phyloP scores from a whole-genome alignment of 768 basidiomycete genomes.

The Mycena belliarum region DNA sequence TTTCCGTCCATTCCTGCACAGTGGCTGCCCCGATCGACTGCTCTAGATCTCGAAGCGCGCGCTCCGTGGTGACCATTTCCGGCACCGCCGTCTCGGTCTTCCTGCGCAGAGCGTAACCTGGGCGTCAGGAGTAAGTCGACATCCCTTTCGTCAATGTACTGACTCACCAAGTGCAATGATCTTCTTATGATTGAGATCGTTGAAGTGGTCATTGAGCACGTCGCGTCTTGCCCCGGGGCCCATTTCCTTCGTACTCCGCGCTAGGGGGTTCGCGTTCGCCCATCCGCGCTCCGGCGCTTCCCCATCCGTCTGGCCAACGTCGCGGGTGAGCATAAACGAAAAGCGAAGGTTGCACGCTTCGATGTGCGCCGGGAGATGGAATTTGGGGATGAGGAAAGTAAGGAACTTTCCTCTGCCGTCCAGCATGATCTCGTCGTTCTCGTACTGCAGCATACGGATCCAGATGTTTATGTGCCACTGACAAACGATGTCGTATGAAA shows the following conservation, averaged over 20 bases:
- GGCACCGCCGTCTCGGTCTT: neutral
- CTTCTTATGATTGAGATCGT: neutral
- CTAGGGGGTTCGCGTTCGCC: slow-evolving; percentile 28
- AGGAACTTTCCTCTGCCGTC: slow-evolving; percentile 4
- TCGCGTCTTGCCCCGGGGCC: slow-evolving; percentile 30
- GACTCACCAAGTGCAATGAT: neutral
- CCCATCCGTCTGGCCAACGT: slow-evolving; percentile 33
- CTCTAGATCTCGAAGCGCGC: neutral
- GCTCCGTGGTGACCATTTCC: neutral
- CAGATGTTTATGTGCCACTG: slow-evolving; percentile 16
- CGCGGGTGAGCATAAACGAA: slow-evolving; percentile 25
- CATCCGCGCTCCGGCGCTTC: slow-evolving; percentile 37
- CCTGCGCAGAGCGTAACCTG: neutral
- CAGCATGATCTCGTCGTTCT: slow-evolving; percentile 8
- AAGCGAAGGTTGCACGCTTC: slow-evolving; percentile 21
- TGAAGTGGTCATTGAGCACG: slow-evolving; percentile 29
- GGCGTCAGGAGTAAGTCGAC: too few species aligned
- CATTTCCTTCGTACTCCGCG: slow-evolving; percentile 35
- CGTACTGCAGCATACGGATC: slow-evolving; percentile 15
- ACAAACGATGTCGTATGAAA: slow-evolving; percentile 30
- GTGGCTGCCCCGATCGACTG: neutral
- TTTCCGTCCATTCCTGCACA: neutral
- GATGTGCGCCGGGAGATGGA: slow-evolving; percentile 30
- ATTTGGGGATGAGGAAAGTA: slow-evolving; percentile 28
- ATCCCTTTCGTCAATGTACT: neutral